Percentiles rank a stretch among this genome's conserved stretches.
phyloP scores from a whole-genome alignment of 257 asterid genomes.

The Perilla frutescens region DNA sequence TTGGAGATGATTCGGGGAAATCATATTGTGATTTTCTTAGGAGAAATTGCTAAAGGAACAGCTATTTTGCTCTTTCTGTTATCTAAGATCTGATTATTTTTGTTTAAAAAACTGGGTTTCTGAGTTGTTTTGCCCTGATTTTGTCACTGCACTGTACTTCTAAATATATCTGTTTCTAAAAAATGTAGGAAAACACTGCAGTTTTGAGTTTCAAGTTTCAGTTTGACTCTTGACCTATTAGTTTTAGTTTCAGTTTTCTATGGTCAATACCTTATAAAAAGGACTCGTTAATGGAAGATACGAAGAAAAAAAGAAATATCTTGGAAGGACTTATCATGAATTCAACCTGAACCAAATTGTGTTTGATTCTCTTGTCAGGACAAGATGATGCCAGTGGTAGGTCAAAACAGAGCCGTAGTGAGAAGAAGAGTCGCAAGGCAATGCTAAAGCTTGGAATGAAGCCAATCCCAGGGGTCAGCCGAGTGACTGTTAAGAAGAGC shows the following conservation, averaged over 20 bases:
- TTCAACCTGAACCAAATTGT: not conserved
- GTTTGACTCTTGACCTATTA: not conserved
- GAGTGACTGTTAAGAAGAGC: conserved; percentile 60
- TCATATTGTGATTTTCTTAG: conserved; percentile 4
- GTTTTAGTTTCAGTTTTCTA: no score
- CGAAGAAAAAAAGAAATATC: no score
- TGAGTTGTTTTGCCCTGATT: no score
- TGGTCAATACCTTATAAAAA: no score
- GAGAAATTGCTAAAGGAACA: conserved; percentile 8
- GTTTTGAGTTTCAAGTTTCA: conserved; percentile 1
- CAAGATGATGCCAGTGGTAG: conserved; percentile 50
- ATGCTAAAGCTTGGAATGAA: conserved; percentile 60
- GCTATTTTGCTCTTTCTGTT: not conserved
- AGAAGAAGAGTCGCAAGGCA: conserved; percentile 63
- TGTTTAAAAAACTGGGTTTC: no score
- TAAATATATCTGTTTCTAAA: not conserved
- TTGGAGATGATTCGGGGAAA: not conserved
- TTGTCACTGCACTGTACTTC: no score
- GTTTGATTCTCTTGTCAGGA: conserved; percentile 35
- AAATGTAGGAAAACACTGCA: not conserved
- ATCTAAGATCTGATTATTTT: not conserved
- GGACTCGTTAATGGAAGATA: no score
- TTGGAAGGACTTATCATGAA: not conserved
- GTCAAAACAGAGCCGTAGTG: conserved; percentile 59
- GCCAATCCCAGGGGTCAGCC: conserved; percentile 52